These are phyloP conservation scores for Auriscalpium orientale DNA, from an alignment of 768 basidiomycete genomes.

Conservation along the genomic window DNA sequence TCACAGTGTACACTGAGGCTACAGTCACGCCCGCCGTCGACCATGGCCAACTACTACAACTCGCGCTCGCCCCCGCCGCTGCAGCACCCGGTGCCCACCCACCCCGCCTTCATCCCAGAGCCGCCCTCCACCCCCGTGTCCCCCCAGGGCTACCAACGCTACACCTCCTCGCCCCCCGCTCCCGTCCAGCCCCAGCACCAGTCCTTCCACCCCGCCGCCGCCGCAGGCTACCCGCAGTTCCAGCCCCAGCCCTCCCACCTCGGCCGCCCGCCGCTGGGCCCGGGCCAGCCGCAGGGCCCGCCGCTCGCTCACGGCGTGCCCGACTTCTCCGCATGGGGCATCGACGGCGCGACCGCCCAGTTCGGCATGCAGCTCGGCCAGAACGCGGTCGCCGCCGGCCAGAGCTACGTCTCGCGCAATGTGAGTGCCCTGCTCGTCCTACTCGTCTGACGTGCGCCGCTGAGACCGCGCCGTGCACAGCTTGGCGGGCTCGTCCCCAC, in stretches of 20 bases:
- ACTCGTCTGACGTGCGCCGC: neutral
- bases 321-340: slow-evolving; percentile 69
- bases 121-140: slow-evolving; percentile 71
- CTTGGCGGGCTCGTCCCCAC: slow-evolving; percentile 76
- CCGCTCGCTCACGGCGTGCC: slow-evolving; percentile 23
- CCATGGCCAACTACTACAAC: slow-evolving; percentile 24
- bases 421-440: slow-evolving; percentile 35
- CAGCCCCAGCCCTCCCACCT: slow-evolving; percentile 35
- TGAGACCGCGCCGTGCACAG: slow-evolving; percentile 30
- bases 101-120: slow-evolving; percentile 79
- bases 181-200: slow-evolving; percentile 21
- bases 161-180: slow-evolving; percentile 50
- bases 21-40: too few species aligned
- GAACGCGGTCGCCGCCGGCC: slow-evolving; percentile 86
- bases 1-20: too few species aligned
- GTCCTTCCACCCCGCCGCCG: slow-evolving; percentile 23
- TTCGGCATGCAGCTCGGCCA: slow-evolving; percentile 94
- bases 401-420: slow-evolving; percentile 93
- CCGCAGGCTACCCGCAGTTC: slow-evolving; percentile 42
- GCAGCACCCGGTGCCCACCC: slow-evolving; percentile 83
- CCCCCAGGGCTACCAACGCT: slow-evolving; percentile 69
- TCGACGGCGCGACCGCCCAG: slow-evolving; percentile 91
- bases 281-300: slow-evolving; percentile 8
- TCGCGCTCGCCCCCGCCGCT: slow-evolving; percentile 68
- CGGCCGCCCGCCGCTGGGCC: slow-evolving; percentile 5